A percentile compares a stretch with the other conserved stretches of the same genome.
Evolutionary conservation across 75 land plant species (phyloP).

Genomic region (Isoetes taiwanensis): DNA sequence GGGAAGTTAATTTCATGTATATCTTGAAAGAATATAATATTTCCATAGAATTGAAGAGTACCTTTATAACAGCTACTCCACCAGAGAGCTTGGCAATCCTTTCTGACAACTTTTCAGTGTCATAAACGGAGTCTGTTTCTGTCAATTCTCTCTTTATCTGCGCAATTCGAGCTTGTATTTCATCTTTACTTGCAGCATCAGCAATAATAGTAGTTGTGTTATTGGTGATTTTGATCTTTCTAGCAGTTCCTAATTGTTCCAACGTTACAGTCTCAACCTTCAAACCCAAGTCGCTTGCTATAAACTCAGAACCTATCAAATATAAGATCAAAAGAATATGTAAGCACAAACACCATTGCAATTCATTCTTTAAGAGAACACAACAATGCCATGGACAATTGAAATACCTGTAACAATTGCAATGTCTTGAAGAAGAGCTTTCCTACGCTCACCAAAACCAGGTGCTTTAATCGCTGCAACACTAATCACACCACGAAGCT

Average conservation of each 20-base stretch:
- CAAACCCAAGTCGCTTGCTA: constrained; percentile 65
- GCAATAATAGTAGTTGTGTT: constrained; percentile 76
- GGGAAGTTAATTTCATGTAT: too few relatives aligned
- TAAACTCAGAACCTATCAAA: constrained; percentile 88
- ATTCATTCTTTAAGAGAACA: background rate
- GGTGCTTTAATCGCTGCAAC: constrained; percentile 86
- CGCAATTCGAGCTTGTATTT: constrained; percentile 68
- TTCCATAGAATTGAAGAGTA: too few relatives aligned
- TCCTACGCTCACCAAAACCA: constrained; percentile 60
- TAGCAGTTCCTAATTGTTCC: constrained; percentile 84
- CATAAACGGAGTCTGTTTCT: constrained; percentile 40
- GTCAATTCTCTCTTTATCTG: constrained; percentile 78
- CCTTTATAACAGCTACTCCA: constrained; percentile 96
- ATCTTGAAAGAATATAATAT: too few relatives aligned
- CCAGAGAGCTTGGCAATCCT: constrained; percentile 87
- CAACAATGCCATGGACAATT: background rate
- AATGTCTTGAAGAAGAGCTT: constrained; percentile 79
- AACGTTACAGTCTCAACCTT: constrained; percentile 45
- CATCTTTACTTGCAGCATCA: constrained; percentile 61
- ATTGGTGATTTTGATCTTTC: constrained; percentile 49
- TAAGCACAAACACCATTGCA: background rate
- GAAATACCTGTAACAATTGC: constrained; percentile 81
- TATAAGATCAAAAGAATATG: background rate
- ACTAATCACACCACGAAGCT: constrained; percentile 47
- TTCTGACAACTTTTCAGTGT: constrained; percentile 46